Percentiles rank a stretch among this genome's conserved stretches.
Conservation (phyloP, 1,139 yeast genomes). For the Scheffersomyces insectosa region DNA sequence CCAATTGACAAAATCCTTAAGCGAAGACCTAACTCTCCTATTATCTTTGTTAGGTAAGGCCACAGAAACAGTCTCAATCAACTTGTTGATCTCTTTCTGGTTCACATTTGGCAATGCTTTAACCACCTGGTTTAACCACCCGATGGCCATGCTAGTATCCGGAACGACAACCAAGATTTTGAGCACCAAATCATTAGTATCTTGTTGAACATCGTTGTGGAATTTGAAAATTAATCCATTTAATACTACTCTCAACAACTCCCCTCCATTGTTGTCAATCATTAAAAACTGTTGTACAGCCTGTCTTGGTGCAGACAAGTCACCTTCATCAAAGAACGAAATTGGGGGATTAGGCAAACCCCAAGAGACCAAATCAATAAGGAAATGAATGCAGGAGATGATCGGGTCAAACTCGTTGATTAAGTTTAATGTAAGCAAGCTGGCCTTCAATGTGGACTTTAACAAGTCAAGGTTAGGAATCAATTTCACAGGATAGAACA, state of each 20-base stretch:
- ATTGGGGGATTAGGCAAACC: conserved; percentile 81
- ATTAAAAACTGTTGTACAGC: conserved; percentile 42
- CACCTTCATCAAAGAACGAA: conserved; percentile 55
- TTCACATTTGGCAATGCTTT: conserved; percentile 63
- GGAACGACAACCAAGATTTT: conserved; percentile 62
- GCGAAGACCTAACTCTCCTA: conserved; percentile 67
- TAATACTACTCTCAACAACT: conserved; percentile 54
- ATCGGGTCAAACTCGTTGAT: conserved; percentile 74
- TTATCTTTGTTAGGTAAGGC: conserved; percentile 72
- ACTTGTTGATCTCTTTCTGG: conserved; percentile 62
- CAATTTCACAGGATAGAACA: conserved; percentile 73
- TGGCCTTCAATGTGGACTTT: conserved; percentile 59
- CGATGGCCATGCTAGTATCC: conserved; percentile 39
- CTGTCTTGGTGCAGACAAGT: conserved; percentile 47
- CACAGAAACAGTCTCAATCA: conserved; percentile 54
- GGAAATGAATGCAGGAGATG: conserved; percentile 67
- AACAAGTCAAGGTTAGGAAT: conserved; percentile 58
- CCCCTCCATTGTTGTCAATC: conserved; percentile 56
- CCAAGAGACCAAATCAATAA: conserved; percentile 81
- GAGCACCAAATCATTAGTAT: conserved; percentile 73
- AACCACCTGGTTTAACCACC: conserved; percentile 64
- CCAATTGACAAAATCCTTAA: conserved; percentile 80
- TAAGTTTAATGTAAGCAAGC: conserved; percentile 52
- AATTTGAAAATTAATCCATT: conserved; percentile 71
- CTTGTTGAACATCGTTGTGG: conserved; percentile 69